phyloP scores from a whole-genome alignment of 345 rosid species.

The Syzygium oleosum region DNA sequence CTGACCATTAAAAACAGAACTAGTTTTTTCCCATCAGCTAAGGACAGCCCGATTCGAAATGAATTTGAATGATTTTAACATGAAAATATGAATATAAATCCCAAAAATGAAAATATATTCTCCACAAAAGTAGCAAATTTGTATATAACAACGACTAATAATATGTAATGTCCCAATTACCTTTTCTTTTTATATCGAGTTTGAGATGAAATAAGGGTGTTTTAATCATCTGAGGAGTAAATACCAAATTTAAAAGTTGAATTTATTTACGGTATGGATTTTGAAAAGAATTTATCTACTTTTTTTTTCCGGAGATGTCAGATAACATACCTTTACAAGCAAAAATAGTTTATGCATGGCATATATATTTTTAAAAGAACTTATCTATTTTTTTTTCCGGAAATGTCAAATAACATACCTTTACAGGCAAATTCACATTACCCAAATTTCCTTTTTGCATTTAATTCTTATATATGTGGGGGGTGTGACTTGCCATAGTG shows the following conservation, averaged over 20 bases:
- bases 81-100: background rate
- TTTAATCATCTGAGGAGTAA: background rate
- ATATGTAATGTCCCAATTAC: background rate
- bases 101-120: background rate
- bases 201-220: background rate
- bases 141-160: background rate
- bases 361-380: background rate
- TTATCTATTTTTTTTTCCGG: background rate
- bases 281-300: background rate
- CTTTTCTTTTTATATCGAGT: background rate
- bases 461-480: background rate
- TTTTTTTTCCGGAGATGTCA: background rate
- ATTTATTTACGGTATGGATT: background rate
- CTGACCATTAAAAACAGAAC: background rate
- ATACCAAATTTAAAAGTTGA: background rate
- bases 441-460: background rate
- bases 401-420: background rate
- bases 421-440: background rate
- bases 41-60: background rate
- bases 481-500: background rate
- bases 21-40: too few relatives aligned
- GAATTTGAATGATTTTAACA: background rate
- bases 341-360: background rate
- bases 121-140: background rate
- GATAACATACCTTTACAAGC: background rate